phyloP scores from a whole-genome alignment of 805 yeast species.

The Myxozyma neglecta region DNA sequence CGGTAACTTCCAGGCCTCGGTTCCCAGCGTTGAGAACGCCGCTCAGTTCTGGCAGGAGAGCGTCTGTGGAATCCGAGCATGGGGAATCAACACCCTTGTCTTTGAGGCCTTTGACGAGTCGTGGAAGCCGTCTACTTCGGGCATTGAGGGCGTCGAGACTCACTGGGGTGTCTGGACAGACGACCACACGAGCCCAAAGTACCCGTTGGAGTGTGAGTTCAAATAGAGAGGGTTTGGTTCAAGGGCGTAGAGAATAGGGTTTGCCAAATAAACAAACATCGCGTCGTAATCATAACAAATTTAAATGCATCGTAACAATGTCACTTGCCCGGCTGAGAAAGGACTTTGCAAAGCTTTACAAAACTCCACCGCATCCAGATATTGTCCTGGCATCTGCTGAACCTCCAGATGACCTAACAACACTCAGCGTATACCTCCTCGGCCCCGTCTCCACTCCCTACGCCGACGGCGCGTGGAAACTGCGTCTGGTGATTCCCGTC shows the following conservation, averaged over 20 bases:
- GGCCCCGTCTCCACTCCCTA: slow-evolving; percentile 48
- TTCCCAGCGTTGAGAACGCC: slow-evolving; percentile 75
- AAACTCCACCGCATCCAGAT: slow-evolving; percentile 22
- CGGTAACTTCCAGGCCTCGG: slow-evolving; percentile 62
- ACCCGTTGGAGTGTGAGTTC: slow-evolving; percentile 18
- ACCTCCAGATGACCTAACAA: slow-evolving; percentile 19
- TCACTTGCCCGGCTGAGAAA: slow-evolving; percentile 19
- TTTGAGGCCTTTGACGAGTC: slow-evolving; percentile 96
- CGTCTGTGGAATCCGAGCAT: slow-evolving; percentile 88
- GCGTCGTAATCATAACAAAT: too few species aligned
- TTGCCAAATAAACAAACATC: too few species aligned
- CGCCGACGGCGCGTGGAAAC: slow-evolving; percentile 50
- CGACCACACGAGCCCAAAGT: slow-evolving; percentile 34
- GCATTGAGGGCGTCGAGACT: slow-evolving; percentile 76
- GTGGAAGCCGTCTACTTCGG: slow-evolving; percentile 93
- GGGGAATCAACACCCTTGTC: slow-evolving; percentile 91
- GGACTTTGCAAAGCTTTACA: slow-evolving; percentile 20
- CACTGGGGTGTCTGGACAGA: slow-evolving; percentile 88
- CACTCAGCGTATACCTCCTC: slow-evolving; percentile 23
- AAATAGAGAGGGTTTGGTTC: neutral
- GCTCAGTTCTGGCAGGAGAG: slow-evolving; percentile 80
- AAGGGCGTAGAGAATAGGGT: neutral
- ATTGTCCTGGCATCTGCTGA: slow-evolving; percentile 24
- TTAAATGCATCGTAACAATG: neutral
- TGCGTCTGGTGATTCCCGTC: slow-evolving; percentile 43